Percentiles rank a stretch among this genome's conserved stretches.
These are phyloP conservation scores for Ascodesmis nigricans DNA, from an alignment of 495 filamentous ascomycete species.

Conservation along the genomic window DNA sequence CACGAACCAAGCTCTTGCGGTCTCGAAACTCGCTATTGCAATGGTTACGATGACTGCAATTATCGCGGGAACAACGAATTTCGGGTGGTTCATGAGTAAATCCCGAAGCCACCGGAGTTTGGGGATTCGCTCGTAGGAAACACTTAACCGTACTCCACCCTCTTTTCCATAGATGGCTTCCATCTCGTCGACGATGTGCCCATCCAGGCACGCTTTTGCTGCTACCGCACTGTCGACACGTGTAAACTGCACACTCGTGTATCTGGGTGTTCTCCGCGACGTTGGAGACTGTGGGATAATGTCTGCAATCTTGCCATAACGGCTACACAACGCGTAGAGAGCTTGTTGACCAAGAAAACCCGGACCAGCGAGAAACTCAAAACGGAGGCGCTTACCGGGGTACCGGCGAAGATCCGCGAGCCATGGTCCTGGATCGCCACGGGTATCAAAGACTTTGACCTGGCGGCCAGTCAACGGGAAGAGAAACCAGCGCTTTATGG, in stretches of 20 bases:
- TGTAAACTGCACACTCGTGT: constrained; percentile 53
- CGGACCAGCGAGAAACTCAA: constrained; percentile 60
- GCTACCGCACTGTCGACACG: constrained; percentile 45
- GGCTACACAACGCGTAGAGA: constrained; percentile 67
- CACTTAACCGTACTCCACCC: constrained; percentile 45
- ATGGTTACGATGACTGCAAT: constrained; percentile 65
- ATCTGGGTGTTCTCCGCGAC: constrained; percentile 61
- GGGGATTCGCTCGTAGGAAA: constrained; percentile 58
- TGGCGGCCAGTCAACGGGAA: too few species aligned
- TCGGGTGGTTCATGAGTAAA: constrained; percentile 67
- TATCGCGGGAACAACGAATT: constrained; percentile 62
- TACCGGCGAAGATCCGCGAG: constrained; percentile 74
- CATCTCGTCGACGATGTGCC: too few species aligned
- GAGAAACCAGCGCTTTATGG: too few species aligned
- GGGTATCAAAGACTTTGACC: constrained; percentile 44
- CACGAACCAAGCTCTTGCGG: constrained; percentile 79
- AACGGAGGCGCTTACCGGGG: constrained; percentile 46
- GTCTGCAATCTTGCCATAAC: constrained; percentile 72
- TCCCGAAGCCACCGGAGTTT: constrained; percentile 60
- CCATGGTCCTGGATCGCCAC: constrained; percentile 81
- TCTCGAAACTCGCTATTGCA: constrained; percentile 76
- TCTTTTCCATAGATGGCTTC: too few species aligned
- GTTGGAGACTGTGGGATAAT: constrained; percentile 58
- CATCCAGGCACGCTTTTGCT: constrained; percentile 83
- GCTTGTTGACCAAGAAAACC: constrained; percentile 64